Percentiles rank a stretch among this genome's conserved stretches.
Evolutionary conservation across 2,329 filamentous ascomycete species (phyloP).

Genomic region (Alternaria infectoria): DNA sequence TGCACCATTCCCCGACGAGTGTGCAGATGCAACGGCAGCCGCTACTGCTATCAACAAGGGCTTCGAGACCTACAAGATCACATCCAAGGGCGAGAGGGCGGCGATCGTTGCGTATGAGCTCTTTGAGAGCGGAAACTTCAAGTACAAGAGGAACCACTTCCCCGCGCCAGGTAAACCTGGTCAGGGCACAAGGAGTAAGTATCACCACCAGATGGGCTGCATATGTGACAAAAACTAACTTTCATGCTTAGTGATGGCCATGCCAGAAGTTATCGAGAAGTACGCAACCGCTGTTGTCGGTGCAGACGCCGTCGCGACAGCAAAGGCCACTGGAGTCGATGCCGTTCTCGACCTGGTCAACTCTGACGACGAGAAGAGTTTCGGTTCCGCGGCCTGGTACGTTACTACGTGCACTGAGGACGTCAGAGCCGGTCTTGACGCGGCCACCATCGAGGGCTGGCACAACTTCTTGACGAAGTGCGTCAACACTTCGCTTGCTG

Average conservation of each 20-base stretch:
- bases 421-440: constrained; percentile 54
- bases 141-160: constrained; percentile 71
- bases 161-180: constrained; percentile 59
- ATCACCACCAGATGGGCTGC: too few species aligned
- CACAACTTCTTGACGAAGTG: constrained; percentile 61
- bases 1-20: constrained; percentile 61
- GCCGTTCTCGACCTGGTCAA: constrained; percentile 61
- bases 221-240: neutral
- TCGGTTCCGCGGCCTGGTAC: constrained; percentile 68
- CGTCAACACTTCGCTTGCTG: constrained; percentile 57
- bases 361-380: constrained; percentile 55
- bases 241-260: constrained; percentile 61
- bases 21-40: constrained; percentile 63
- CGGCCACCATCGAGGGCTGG: constrained; percentile 59
- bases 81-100: constrained; percentile 65
- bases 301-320: constrained; percentile 40
- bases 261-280: constrained; percentile 53
- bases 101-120: constrained; percentile 74
- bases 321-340: constrained; percentile 40
- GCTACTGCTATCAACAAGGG: constrained; percentile 63
- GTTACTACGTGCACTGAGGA: constrained; percentile 58
- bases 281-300: constrained; percentile 60
- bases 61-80: constrained; percentile 65
- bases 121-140: constrained; percentile 73
- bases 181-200: constrained; percentile 64